These are phyloP conservation scores for Coleophoma eucalyptorum DNA, from an alignment of 2,329 filamentous ascomycete species.

Conservation along the genomic window DNA sequence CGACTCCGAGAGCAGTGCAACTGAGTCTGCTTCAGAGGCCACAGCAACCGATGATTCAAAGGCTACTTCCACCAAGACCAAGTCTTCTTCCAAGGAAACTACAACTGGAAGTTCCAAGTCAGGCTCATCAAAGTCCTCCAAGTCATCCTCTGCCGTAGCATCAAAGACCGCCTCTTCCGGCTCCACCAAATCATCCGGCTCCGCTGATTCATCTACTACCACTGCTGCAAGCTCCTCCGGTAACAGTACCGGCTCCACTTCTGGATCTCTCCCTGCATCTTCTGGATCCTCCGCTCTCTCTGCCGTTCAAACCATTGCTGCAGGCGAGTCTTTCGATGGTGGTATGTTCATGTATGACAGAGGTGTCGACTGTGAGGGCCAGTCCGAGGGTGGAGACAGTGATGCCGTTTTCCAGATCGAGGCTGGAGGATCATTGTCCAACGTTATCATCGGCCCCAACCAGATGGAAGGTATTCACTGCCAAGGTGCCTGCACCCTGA, in stretches of 20 bases:
- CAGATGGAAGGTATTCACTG: slow-evolving; percentile 24
- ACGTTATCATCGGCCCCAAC: slow-evolving; percentile 23
- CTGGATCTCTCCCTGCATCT: slow-evolving; percentile 30
- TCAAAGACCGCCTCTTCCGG: neutral
- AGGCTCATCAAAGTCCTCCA: neutral
- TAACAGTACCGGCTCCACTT: neutral
- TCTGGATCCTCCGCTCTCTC: slow-evolving; percentile 33
- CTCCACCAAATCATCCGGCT: neutral
- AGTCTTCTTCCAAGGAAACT: neutral
- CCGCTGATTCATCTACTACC: neutral
- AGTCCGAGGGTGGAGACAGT: slow-evolving; percentile 33
- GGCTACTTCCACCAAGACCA: neutral
- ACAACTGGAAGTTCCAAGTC: neutral
- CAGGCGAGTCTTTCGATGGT: slow-evolving; percentile 39
- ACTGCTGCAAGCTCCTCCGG: neutral
- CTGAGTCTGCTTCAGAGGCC: too few relatives aligned
- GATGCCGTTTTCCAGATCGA: slow-evolving; percentile 23
- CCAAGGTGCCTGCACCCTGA: slow-evolving; percentile 20
- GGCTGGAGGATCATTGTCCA: slow-evolving; percentile 20
- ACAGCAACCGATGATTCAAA: neutral
- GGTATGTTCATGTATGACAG: slow-evolving; percentile 38
- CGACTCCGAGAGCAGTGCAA: neutral
- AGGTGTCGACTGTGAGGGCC: slow-evolving; percentile 31
- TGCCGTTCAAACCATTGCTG: slow-evolving; percentile 37
- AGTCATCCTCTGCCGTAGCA: neutral